Base-by-base conservation (phyloP, 2,329 filamentous ascomycete species). In the Penicillium sp. region DNA sequence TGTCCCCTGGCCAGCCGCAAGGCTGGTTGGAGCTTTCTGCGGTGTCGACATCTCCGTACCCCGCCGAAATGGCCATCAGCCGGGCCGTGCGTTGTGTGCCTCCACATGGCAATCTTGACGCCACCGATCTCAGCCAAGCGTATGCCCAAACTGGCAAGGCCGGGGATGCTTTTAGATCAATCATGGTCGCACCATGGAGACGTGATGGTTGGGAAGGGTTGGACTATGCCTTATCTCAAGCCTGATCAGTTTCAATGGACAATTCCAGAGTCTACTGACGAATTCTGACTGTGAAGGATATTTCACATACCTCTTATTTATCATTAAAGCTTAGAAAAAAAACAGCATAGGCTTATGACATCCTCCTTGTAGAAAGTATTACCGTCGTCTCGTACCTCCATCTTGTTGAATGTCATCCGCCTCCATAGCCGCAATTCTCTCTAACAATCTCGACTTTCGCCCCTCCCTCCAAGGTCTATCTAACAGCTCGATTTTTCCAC, bases 131-230 rank as follows among this genome's bases (percentile, higher is more conserved):
- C 52, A 85, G 89, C 2, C 78, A 79, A 60, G 88, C 90, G 5
- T 92, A 89, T 77, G 84, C 88, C 1, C 87, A 89, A 1, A 92
- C 89, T 0, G 87, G 89, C 1, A 84, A 79, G 55, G 80, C 85
- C 3, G 83, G 82, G 3, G 89, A 96, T 79, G 88, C 89, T 22
- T 89, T 96, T 73, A 84, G 83, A 60, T 88, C 89, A 6, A 82
- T 92, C 44, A 82, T 94, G 73, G 73, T 95, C 63, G 90, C 92
- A 35, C 94, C 94, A 6, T 97, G 93, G 92, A 79, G 77, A 54
- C 72, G 62, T 42, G 76, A 76, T 22, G 87, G 86, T 0, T 94
- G 90, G 90, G 76, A 78, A 54, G 81, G 69, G 49, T 54, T 77
- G 47, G 61, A 57, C 20, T 62, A 71, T 55, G 64, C 64, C 48